Evolutionary conservation across 306 rosid genomes (phyloP).

Genomic region (Gleditsia sinensis): DNA sequence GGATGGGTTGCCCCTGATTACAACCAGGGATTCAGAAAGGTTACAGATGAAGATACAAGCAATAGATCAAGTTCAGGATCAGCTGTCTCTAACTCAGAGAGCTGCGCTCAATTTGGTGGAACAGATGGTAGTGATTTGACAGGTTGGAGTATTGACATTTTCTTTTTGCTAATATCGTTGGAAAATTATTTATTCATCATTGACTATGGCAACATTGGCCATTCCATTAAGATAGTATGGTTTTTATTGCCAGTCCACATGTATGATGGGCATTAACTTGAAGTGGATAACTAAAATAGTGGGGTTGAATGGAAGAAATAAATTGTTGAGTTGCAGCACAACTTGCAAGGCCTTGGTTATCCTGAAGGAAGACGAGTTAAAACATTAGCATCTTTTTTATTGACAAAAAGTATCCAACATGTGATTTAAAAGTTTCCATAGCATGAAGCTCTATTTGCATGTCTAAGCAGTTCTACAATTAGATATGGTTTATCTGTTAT

Average conservation of each 20-base stretch:
- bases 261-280: slow-evolving; percentile 24
- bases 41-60: slow-evolving; percentile 77
- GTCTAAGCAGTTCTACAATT: slow-evolving; percentile 5
- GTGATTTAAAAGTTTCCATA: slow-evolving; percentile 8
- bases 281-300: slow-evolving; percentile 11
- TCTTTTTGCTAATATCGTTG: slow-evolving; percentile 23
- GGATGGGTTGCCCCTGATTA: slow-evolving; percentile 58
- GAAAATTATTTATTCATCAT: slow-evolving; percentile 8
- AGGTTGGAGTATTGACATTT: slow-evolving; percentile 59
- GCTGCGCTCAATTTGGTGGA: slow-evolving; percentile 88
- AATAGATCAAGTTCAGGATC: slow-evolving; percentile 98
- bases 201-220: slow-evolving; percentile 30
- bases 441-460: slow-evolving; percentile 23
- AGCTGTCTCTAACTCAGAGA: slow-evolving; percentile 87
- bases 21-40: slow-evolving; percentile 63
- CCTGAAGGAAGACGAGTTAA: slow-evolving; percentile 18
- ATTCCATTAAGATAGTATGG: slow-evolving; percentile 33
- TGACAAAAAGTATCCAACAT: slow-evolving; percentile 12
- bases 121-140: slow-evolving; percentile 93
- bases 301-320: neutral
- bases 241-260: slow-evolving; percentile 15
- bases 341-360: slow-evolving; percentile 23
- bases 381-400: neutral
- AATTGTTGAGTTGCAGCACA: slow-evolving; percentile 11
- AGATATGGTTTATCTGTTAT: slow-evolving; percentile 11